These are phyloP conservation scores for Cercospora nicotianae DNA, from an alignment of 2,329 filamentous ascomycete genomes.

Conservation along the genomic window DNA sequence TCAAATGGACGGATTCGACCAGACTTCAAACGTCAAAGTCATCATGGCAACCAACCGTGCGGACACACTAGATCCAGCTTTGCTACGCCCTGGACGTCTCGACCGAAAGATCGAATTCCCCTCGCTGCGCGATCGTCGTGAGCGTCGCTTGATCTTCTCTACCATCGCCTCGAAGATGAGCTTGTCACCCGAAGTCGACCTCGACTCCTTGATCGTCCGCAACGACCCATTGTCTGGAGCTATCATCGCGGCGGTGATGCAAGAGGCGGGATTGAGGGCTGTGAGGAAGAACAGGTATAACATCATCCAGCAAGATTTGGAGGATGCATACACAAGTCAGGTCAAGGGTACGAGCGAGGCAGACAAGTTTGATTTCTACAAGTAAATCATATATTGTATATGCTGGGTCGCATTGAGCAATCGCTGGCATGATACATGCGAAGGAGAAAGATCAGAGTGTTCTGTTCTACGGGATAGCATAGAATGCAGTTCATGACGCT, in stretches of 20 bases:
- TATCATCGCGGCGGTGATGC: constrained; percentile 98
- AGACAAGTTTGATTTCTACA: constrained; percentile 88
- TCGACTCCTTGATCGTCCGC: constrained; percentile 92
- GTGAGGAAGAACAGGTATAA: constrained; percentile 99
- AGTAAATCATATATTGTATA: constrained; percentile 50
- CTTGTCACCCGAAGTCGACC: constrained; percentile 89
- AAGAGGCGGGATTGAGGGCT: constrained; percentile 90
- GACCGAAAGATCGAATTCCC: constrained; percentile 99
- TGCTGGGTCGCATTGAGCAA: background rate
- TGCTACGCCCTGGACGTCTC: constrained; percentile 89
- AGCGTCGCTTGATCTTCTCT: constrained; percentile 92
- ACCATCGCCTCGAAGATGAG: constrained; percentile 99
- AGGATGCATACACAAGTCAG: constrained; percentile 95
- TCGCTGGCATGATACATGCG: background rate
- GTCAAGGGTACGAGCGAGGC: constrained; percentile 79
- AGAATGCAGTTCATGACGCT: constrained; percentile 8
- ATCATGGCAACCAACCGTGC: constrained; percentile 99
- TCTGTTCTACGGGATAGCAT: background rate
- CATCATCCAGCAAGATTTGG: constrained; percentile 94
- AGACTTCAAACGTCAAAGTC: constrained; percentile 98
- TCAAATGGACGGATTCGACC: constrained; percentile 99
- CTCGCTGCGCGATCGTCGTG: constrained; percentile 86
- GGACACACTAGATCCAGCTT: constrained; percentile 91
- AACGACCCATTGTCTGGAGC: constrained; percentile 95
- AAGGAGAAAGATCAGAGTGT: background rate